Base-by-base conservation (phyloP, 257 asterid species). In the Lycium ferocissimum region DNA sequence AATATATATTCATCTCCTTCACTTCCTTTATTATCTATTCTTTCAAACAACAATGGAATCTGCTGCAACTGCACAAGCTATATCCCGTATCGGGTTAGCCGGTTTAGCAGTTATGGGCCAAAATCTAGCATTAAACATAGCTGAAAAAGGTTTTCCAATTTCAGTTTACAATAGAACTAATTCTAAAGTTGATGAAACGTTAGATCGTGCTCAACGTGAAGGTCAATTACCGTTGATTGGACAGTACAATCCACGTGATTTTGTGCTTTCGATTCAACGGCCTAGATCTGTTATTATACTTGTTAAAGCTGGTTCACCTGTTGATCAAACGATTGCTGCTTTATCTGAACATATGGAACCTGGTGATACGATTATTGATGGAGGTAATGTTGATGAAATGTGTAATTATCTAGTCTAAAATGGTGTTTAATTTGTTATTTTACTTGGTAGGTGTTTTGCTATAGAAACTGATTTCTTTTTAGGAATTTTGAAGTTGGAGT, bases 41-140 rank as follows among this genome's bases (percentile, higher is more conserved):
- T 43, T 49, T 72, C 65, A 22, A 26, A 26, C 33, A 26, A 26
- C 69, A 71, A 85, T 85, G 85, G 87, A 93, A 89, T 91, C 92
- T 75, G 88, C 86, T 14, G 86, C 86, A 2, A 63, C 91, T 5
- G 87, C 92, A 0, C 88, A 85, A 79, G 82, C 94, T 53, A 85
- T 92, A 17, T 95, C 98, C 14, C 90, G 93, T 51, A 92, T 94
- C 71, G 98, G 98, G 22, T 87, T 94, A 0, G 97, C 97, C 0
- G 98, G 97, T 0, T 87, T 94, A 1, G 98, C 98, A 7, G 99
- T 95, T 0, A 94, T 95, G 98, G 98, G 99, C 35, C 99, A 95
- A 63, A 95, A 95, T 87, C 81, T 95, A 2, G 99, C 99, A 45
- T 88, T 95, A 10, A 95, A 95, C 94, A 92, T 95, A 69, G 99